Evolutionary conservation across 2,329 filamentous ascomycete genomes (phyloP).

Genomic region (Penicillium crustosum): DNA sequence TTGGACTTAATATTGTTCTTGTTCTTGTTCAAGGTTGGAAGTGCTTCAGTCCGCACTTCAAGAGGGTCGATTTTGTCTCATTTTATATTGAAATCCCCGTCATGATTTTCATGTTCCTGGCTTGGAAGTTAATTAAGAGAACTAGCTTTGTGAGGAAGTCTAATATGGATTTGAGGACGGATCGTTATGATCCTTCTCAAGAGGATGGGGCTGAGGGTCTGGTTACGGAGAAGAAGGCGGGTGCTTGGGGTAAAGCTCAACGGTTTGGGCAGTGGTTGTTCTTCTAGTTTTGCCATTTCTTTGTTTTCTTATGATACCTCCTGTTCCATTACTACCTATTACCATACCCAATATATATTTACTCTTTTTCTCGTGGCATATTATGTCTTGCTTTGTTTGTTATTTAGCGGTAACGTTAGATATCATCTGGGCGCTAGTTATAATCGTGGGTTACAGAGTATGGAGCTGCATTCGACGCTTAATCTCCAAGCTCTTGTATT

Average conservation of each 20-base stretch:
- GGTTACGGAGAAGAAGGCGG: conserved; percentile 10
- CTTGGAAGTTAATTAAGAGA: conserved; percentile 55
- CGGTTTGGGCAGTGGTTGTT: conserved; percentile 43
- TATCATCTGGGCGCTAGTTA: background rate
- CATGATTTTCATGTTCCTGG: conserved; percentile 56
- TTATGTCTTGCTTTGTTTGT: background rate
- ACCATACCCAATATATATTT: background rate
- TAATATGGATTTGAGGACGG: conserved; percentile 55
- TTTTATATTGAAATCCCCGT: conserved; percentile 64
- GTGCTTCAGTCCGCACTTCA: conserved; percentile 61
- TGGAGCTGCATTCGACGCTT: no score
- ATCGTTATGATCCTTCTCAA: conserved; percentile 41
- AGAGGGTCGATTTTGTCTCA: conserved; percentile 61
- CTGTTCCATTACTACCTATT: background rate
- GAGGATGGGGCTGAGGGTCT: conserved; percentile 29
- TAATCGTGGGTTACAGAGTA: background rate
- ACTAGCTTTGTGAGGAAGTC: conserved; percentile 48
- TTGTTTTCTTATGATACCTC: conserved; percentile 9
- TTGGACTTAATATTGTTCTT: conserved; percentile 59
- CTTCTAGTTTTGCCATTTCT: conserved; percentile 22
- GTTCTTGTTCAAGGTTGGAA: conserved; percentile 62
- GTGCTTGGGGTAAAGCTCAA: conserved; percentile 27
- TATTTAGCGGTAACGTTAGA: background rate
- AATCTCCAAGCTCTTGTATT: background rate
- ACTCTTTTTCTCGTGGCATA: background rate